These are phyloP conservation scores for Botryobasidium botryosum DNA, from an alignment of 768 basidiomycete species.

Conservation along the genomic window DNA sequence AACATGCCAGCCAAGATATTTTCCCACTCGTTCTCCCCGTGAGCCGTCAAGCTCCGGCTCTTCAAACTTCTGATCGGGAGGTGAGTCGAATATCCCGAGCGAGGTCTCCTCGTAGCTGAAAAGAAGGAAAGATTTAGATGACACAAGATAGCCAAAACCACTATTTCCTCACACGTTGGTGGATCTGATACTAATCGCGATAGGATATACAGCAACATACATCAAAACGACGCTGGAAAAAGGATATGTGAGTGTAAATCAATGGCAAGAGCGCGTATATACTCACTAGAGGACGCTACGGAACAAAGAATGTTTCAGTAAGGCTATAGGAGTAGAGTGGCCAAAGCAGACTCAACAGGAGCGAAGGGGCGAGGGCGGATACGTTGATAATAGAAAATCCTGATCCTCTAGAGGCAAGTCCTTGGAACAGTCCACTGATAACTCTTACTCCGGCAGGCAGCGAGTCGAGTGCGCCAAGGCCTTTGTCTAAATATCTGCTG, in stretches of 20 bases:
- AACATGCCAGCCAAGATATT: constrained; percentile 64
- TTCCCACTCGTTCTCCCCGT: constrained; percentile 50
- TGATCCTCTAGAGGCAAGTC: neutral
- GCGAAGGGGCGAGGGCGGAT: neutral
- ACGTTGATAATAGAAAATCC: neutral
- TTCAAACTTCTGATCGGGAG: constrained; percentile 23
- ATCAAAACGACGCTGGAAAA: neutral
- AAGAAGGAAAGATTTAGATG: neutral
- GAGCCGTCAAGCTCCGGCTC: constrained; percentile 26
- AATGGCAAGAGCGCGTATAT: neutral
- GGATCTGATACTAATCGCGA: constrained; percentile 49
- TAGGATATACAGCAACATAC: constrained; percentile 21
- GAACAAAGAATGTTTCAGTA: too few relatives aligned
- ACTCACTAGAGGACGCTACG: neutral
- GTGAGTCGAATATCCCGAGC: constrained; percentile 51
- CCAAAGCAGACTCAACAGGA: too few relatives aligned
- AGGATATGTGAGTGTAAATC: neutral
- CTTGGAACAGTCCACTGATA: neutral
- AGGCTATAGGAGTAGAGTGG: too few relatives aligned
- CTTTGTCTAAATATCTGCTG: too few relatives aligned
- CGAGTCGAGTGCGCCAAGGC: neutral
- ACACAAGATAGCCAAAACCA: neutral
- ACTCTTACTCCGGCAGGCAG: neutral
- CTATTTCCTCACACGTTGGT: constrained; percentile 38
- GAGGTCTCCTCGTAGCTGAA: constrained; percentile 62